phyloP scores from a whole-genome alignment of 345 rosid genomes.

The Salix dunnii region DNA sequence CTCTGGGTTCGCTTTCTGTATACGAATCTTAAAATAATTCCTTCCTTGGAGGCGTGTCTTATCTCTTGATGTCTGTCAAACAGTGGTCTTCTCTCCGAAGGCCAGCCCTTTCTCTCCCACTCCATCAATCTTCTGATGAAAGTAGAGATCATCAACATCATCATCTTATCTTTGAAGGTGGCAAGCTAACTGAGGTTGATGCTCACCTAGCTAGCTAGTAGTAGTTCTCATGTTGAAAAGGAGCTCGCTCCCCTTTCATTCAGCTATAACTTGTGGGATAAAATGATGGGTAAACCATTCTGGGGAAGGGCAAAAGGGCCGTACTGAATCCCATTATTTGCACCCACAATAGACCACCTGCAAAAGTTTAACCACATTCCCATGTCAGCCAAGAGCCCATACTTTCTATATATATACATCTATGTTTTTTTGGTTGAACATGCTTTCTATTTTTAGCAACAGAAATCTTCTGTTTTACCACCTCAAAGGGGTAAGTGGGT shows the following conservation, averaged over 20 bases:
- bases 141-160: neutral
- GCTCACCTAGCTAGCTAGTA: too few species aligned
- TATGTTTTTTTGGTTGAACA: too few species aligned
- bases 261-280: conserved; percentile 35
- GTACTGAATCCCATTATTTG: conserved; percentile 64
- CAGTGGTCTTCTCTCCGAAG: neutral
- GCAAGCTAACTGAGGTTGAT: too few species aligned
- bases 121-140: neutral
- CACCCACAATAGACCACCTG: conserved; percentile 62
- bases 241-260: neutral
- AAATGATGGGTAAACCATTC: conserved; percentile 73
- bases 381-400: conserved; percentile 23
- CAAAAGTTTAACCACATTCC: conserved; percentile 13
- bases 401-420: neutral
- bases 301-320: conserved; percentile 85
- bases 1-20: conserved; percentile 1
- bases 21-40: neutral
- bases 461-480: neutral
- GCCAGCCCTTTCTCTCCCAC: neutral
- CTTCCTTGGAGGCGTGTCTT: neutral
- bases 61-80: neutral
- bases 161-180: too few species aligned
- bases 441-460: conserved; percentile 20
- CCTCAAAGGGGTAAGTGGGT: neutral
- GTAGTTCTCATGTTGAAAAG: too few species aligned